These are phyloP conservation scores for Actinomucor elegans DNA, from an alignment of 371 early-diverging fungal species.

Conservation along the genomic window DNA sequence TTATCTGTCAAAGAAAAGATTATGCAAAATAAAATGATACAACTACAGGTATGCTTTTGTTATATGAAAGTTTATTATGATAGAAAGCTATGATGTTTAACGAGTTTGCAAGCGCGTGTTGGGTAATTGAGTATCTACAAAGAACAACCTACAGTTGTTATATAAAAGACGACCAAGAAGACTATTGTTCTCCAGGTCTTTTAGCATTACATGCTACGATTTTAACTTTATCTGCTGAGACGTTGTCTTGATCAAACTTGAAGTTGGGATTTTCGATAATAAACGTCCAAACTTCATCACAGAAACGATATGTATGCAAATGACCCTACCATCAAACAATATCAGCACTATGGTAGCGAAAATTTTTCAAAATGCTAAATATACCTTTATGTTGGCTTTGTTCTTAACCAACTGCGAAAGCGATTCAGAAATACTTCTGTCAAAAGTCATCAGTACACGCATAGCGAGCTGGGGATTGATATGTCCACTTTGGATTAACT, in stretches of 20 bases:
- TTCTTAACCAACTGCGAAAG: conserved; percentile 46
- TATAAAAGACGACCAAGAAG: too few relatives aligned
- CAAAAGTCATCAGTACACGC: conserved; percentile 83
- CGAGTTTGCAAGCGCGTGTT: too few relatives aligned
- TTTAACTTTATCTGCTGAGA: conserved; percentile 86
- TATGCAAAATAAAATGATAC: too few relatives aligned
- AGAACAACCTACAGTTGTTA: too few relatives aligned
- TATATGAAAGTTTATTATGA: too few relatives aligned
- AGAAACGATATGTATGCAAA: conserved; percentile 86
- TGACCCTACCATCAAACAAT: conserved; percentile 58
- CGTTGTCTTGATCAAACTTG: conserved; percentile 80
- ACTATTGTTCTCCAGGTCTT: conserved; percentile 65
- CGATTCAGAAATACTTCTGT: conserved; percentile 47
- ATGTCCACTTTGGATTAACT: conserved; percentile 87
- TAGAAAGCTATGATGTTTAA: too few relatives aligned
- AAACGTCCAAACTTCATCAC: conserved; percentile 98
- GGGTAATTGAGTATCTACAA: too few relatives aligned
- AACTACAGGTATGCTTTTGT: too few relatives aligned
- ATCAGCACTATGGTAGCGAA: neutral
- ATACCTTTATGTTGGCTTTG: conserved; percentile 47
- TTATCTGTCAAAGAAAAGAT: too few relatives aligned
- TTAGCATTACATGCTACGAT: conserved; percentile 87
- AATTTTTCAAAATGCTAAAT: neutral
- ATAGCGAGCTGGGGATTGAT: conserved; percentile 95
- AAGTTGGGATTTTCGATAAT: conserved; percentile 85